Percentiles rank a stretch among this genome's conserved stretches.
Conservation (phyloP, 2,329 filamentous ascomycete species). For the Thielaviopsis ethacetica region DNA sequence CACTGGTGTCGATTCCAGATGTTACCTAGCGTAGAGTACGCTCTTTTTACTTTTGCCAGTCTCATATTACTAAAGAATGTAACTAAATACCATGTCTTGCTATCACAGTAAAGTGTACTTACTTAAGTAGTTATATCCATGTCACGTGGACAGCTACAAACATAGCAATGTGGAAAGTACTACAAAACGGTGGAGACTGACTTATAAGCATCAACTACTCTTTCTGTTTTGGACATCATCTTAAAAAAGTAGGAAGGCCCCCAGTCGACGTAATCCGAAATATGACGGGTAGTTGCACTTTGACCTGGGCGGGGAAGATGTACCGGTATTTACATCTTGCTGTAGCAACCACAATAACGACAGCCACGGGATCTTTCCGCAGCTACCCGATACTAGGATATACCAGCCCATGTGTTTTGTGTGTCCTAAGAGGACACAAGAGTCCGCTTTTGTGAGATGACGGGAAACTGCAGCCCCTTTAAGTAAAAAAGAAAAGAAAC, state of each 20-base stretch:
- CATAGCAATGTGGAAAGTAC: neutral
- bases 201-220: neutral
- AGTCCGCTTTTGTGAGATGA: neutral
- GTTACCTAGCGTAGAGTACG: neutral
- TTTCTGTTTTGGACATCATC: no score
- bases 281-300: neutral
- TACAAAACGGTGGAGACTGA: neutral
- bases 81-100: neutral
- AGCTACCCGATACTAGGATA: neutral
- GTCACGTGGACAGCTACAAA: neutral
- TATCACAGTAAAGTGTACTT: neutral
- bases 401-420: neutral
- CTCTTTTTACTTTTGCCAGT: neutral
- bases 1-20: neutral
- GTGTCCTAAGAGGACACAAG: neutral
- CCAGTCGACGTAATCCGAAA: no score
- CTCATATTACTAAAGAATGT: neutral
- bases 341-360: neutral
- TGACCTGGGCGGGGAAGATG: neutral
- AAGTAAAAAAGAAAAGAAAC: neutral
- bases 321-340: neutral
- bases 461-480: neutral
- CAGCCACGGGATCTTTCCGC: neutral
- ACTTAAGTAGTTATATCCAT: neutral
- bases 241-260: no score